These are phyloP conservation scores for Rhizophagus clarus DNA, from an alignment of 192 early-diverging fungal species.

Conservation along the genomic window DNA sequence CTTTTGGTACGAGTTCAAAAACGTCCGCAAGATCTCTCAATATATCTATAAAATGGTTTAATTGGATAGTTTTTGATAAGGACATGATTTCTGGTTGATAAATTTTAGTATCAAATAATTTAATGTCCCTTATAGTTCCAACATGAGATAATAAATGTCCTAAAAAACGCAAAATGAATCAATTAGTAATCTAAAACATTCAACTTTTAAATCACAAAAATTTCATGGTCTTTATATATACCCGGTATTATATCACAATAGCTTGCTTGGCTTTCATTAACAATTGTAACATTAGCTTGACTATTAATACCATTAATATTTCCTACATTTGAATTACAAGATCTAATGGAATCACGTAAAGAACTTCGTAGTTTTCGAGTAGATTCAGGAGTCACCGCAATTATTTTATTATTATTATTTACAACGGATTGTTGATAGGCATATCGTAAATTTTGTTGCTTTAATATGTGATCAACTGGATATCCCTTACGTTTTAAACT, in stretches of 20 bases:
- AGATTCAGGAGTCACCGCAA: neutral
- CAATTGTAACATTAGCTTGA: no score
- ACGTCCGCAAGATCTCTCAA: slow-evolving; percentile 53
- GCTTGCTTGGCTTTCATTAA: no score
- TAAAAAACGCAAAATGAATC: no score
- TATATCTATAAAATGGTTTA: slow-evolving; percentile 48
- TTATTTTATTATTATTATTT: no score
- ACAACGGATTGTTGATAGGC: slow-evolving; percentile 26
- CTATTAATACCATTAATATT: slow-evolving; percentile 26
- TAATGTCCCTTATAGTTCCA: slow-evolving; percentile 33
- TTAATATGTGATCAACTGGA: slow-evolving; percentile 60
- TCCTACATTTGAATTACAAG: slow-evolving; percentile 41
- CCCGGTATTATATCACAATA: no score
- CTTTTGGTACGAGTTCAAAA: slow-evolving; percentile 56
- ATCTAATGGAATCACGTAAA: slow-evolving; percentile 25
- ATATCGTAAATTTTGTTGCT: no score
- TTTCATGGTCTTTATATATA: no score
- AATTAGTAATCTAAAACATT: no score
- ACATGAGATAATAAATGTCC: no score
- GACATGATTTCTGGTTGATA: slow-evolving; percentile 38
- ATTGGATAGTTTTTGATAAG: neutral
- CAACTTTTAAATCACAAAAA: no score
- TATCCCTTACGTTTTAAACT: slow-evolving; percentile 38
- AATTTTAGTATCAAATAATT: slow-evolving; percentile 41
- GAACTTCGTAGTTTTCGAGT: neutral